Evolutionary conservation across 2,329 filamentous ascomycete genomes (phyloP).

Genomic region (Ascochyta clinopodiicola): DNA sequence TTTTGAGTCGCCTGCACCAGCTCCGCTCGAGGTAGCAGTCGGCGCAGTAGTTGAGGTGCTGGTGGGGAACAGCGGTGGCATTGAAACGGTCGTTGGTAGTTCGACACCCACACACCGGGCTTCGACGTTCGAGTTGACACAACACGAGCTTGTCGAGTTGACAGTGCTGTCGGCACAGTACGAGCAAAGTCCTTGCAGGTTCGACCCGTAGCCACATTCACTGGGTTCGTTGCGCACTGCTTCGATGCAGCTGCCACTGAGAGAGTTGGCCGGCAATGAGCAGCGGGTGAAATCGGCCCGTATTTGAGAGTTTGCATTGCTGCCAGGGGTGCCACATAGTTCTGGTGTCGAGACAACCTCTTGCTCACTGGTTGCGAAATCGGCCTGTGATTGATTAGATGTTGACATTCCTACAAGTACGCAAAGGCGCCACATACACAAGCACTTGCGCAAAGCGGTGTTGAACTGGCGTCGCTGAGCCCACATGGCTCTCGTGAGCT

Average conservation of each 20-base stretch:
- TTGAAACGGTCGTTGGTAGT: slow-evolving; percentile 72
- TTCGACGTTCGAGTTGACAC: slow-evolving; percentile 80
- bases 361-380: slow-evolving; percentile 88
- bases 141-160: slow-evolving; percentile 96
- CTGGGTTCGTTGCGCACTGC: slow-evolving; percentile 80
- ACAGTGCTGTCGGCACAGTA: slow-evolving; percentile 84
- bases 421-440: slow-evolving; percentile 66
- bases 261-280: slow-evolving; percentile 77
- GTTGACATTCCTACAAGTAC: slow-evolving; percentile 1
- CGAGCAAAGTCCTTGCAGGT: slow-evolving; percentile 77
- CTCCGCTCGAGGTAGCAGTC: slow-evolving; percentile 37
- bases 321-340: slow-evolving; percentile 72
- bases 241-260: slow-evolving; percentile 76
- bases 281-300: slow-evolving; percentile 93
- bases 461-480: slow-evolving; percentile 67
- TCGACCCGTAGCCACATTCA: slow-evolving; percentile 84
- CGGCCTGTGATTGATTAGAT: slow-evolving; percentile 62
- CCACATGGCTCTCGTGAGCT: slow-evolving; percentile 77
- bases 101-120: slow-evolving; percentile 75
- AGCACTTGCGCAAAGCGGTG: slow-evolving; percentile 85
- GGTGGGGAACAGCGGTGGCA: slow-evolving; percentile 65
- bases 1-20: slow-evolving; percentile 41
- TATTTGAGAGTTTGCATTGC: slow-evolving; percentile 76
- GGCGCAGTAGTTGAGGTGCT: slow-evolving; percentile 65
- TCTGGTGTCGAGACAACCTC: slow-evolving; percentile 76